phyloP scores from a whole-genome alignment of 768 basidiomycete genomes.

The Lactarius psammicola region DNA sequence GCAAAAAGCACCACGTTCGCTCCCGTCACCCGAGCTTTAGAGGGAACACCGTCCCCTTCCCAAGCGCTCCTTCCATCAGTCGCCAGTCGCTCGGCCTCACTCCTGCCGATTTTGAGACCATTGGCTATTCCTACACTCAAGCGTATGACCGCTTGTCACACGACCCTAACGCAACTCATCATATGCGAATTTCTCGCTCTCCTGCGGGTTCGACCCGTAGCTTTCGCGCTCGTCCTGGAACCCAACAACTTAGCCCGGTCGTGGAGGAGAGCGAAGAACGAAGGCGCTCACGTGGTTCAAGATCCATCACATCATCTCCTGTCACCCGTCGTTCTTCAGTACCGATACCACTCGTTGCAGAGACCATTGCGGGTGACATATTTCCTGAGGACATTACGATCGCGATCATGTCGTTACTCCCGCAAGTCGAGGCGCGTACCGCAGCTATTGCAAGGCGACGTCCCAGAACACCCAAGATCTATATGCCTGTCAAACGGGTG shows the following conservation, averaged over 20 bases:
- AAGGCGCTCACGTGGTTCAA: slow-evolving; percentile 24
- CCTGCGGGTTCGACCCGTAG: slow-evolving; percentile 27
- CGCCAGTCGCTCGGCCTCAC: slow-evolving; percentile 26
- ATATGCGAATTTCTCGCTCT: slow-evolving; percentile 22
- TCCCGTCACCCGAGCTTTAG: slow-evolving; percentile 9
- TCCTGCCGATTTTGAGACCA: slow-evolving; percentile 17
- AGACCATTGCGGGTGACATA: slow-evolving; percentile 6
- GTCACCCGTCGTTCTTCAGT: slow-evolving; percentile 10
- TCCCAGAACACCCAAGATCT: slow-evolving; percentile 4
- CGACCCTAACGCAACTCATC: slow-evolving; percentile 18
- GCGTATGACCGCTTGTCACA: slow-evolving; percentile 22
- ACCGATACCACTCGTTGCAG: slow-evolving; percentile 3
- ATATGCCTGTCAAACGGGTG: slow-evolving; percentile 13
- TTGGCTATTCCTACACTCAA: slow-evolving; percentile 27
- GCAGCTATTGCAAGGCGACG: slow-evolving; percentile 16
- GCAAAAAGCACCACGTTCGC: slow-evolving; percentile 16
- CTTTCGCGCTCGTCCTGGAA: slow-evolving; percentile 18
- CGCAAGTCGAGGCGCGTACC: slow-evolving; percentile 23
- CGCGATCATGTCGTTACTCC: slow-evolving; percentile 26
- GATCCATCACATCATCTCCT: slow-evolving; percentile 14
- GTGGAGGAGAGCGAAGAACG: slow-evolving; percentile 28
- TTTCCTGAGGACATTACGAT: slow-evolving; percentile 28
- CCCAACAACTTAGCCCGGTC: slow-evolving; percentile 29
- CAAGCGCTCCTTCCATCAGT: slow-evolving; percentile 23
- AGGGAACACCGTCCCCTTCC: slow-evolving; percentile 27